Base-by-base conservation (phyloP, 2,329 filamentous ascomycete species). In the Alternaria angustiovoidea region DNA sequence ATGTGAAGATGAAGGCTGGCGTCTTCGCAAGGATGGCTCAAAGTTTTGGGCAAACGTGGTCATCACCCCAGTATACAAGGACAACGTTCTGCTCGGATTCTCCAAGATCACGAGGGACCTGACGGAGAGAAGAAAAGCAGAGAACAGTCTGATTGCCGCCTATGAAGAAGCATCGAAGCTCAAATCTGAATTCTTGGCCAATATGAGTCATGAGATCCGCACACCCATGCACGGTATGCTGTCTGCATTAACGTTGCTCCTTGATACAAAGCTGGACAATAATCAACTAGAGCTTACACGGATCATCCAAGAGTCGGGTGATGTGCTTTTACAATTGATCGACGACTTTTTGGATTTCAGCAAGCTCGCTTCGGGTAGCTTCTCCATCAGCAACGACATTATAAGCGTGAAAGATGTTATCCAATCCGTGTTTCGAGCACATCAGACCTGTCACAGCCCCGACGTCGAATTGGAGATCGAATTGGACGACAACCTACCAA, bases 281-380 rank as follows among this genome's bases (percentile, higher is more conserved):
- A 81, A 86, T 42, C 87, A 89, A 71, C 80, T 81, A 22, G 86
- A 89, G 57, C 84, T 84, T 42, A 82, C 85, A 1, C 79, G 80
- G 41, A 85, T 88, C 46, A 86, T 89, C 55, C 82, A 87, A 64
- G 86, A 88, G 57, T 88, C 87, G 0, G 86, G 85, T 2, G 81
- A 84, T 20, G 80, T 88, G 2, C 78, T 89, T 22, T 75, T 89
- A 18, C 84, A 86, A 63, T 83, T 89, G 49, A 88, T 89, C 71
- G 88, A 89, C 67, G 86, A 89, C 61, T 87, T 90, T 46, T 80
- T 89, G n/a, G 87, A 90, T 75, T 89, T 88, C 68, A 88, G 87
- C 9, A 89, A 89, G 65, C 79, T 89, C 6, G 83, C 85, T 0
- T 86, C 86, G 0, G 86, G 86, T n/a, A 83, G 81, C 36, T 87